A percentile compares a stretch with the other conserved stretches of the same genome.
These are phyloP conservation scores for Leucocoprinus sp. DNA, from an alignment of 768 basidiomycete species.

Conservation along the genomic window DNA sequence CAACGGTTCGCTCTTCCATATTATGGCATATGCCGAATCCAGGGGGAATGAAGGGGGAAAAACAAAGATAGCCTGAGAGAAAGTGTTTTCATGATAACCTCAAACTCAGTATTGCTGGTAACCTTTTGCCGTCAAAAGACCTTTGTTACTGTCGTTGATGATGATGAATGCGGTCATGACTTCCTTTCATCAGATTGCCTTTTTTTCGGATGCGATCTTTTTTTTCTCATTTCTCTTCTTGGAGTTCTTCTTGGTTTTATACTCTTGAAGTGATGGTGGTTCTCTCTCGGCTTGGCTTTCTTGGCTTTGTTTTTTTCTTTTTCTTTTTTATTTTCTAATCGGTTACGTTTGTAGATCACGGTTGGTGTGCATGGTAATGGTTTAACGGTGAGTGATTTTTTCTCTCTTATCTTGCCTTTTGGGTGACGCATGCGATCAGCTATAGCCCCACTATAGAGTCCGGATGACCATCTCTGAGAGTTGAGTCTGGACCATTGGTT, in stretches of 20 bases:
- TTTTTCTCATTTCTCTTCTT: no score
- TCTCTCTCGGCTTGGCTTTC: neutral
- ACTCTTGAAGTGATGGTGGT: neutral
- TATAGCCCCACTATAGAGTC: neutral
- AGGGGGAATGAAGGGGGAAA: neutral
- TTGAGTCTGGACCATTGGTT: neutral
- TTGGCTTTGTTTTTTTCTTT: neutral
- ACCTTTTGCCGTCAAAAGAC: neutral
- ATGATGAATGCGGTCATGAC: neutral
- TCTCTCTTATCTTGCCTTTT: neutral
- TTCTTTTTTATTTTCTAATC: neutral
- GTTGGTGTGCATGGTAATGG: constrained; percentile 50
- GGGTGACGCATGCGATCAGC: no score
- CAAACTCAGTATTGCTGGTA: neutral
- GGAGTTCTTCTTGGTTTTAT: neutral
- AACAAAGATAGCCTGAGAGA: neutral
- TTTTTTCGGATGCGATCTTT: no score
- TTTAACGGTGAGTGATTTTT: constrained; percentile 29
- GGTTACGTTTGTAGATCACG: constrained; percentile 14
- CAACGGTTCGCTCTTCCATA: neutral
- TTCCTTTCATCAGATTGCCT: neutral
- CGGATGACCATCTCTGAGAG: neutral
- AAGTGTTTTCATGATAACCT: neutral
- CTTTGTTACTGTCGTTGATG: neutral
- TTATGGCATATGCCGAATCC: neutral